Base-by-base conservation (phyloP, 2,329 filamentous ascomycete species). In the Onygena corvina region DNA sequence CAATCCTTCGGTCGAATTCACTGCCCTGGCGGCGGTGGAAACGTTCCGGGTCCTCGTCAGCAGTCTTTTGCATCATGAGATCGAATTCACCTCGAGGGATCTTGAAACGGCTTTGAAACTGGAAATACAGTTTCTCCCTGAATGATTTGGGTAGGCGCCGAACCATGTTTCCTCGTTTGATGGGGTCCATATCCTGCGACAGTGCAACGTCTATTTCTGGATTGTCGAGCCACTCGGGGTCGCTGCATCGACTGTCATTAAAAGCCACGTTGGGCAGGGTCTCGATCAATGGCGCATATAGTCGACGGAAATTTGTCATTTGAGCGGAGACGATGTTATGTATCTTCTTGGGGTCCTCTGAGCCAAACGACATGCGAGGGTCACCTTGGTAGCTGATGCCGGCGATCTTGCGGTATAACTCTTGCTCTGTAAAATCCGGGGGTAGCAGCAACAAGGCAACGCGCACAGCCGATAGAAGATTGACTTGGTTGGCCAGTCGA, bases 151-250 rank as follows among this genome's bases (percentile, higher is more conserved):
- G 92, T 8, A 98, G 72, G 9, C 92, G 83, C 3, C 92, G 81
- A 7, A 98, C 90, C 86, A 98, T 98, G 67, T 98, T 98, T 14
- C 86, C 87, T 50, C 92, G 81, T 60, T 85, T 88, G 51, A 86
- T 70, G 0, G 89, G 86, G 59, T 94, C 86, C 88, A 96, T 93
- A 60, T 96, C 88, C 66, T 98, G 92, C 35, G 76, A 74, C 16
- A 98, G 72, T 12, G 71, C 74, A 56, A 86, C 75, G 56, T 92
- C 80, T 21, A 78, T 72, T 9, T 74, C 67, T 0, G 76, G 68
- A 55, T 84, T 79, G 47, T 77, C 75, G 48, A 80, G 72, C 81
- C 84, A 86, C 55, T 77, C 73, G 8, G 69, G 64, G 30, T 76
- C 66, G 36, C 65, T 75, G 57, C 77, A 77, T 31, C 76, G 75